Conservation (phyloP, 1,284 basidiomycete genomes). For the Trichosporon faecale region DNA sequence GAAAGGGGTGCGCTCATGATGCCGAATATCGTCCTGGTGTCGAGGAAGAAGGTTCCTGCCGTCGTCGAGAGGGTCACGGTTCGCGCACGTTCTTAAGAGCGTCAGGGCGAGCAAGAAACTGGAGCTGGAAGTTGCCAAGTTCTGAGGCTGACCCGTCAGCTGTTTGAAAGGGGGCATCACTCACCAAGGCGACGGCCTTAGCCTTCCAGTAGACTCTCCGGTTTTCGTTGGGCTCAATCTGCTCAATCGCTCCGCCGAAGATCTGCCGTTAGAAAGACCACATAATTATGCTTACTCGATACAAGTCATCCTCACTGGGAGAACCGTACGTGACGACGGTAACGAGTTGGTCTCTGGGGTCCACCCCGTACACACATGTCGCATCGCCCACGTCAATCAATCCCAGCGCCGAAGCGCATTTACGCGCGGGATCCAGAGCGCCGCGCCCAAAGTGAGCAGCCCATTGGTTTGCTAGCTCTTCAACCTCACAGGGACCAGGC, state of each 20-base stretch:
- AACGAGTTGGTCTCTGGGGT: background rate
- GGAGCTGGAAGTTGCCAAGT: background rate
- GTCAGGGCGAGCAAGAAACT: background rate
- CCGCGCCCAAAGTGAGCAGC: background rate
- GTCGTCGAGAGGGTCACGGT: background rate
- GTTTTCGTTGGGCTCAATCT: background rate
- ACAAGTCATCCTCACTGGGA: background rate
- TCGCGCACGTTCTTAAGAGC: background rate
- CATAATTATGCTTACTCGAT: background rate
- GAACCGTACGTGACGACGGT: background rate
- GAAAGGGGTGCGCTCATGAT: background rate
- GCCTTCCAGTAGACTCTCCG: background rate
- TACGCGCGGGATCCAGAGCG: background rate
- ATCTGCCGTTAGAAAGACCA: background rate
- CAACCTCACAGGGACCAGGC: background rate
- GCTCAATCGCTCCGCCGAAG: background rate
- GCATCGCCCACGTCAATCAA: background rate
- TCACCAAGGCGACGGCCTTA: background rate
- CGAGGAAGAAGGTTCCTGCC: background rate
- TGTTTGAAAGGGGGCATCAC: background rate
- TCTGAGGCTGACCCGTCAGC: background rate
- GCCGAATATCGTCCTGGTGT: background rate
- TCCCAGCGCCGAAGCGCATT: background rate
- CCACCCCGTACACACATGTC: background rate
- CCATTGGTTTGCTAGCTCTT: background rate